Base-by-base conservation (phyloP, 1,284 basidiomycete species). In the Anthracocystis panici-leucophaei region DNA sequence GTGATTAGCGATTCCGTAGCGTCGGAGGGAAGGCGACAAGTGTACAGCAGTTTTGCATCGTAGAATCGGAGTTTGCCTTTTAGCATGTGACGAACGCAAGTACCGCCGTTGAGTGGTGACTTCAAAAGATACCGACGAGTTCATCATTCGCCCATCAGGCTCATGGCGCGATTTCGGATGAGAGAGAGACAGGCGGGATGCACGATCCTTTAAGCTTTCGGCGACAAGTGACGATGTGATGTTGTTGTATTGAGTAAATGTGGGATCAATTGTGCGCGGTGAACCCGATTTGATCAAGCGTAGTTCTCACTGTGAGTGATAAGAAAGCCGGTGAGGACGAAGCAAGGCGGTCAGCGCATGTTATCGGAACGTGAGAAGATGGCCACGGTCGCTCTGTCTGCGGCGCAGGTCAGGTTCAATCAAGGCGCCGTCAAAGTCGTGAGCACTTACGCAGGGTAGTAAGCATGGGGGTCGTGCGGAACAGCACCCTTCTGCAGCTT, bases 401-500 rank as follows among this genome's bases (percentile, higher is more conserved):
- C 31, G 14, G 35, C 14, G 35, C 48, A 44, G 38, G 21, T 27
- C 23, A 38, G n/a, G 21, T 12, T 25, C 20, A 23, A 20, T 4
- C 31, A 23, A 51, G 33, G 31, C 29, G 29, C 8, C 18, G 41
- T 25, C 21, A 5, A 14, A 14, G 16, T 21, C 52, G 20, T 23
- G 18, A 29, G 29, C 25, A 79, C 77, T 57, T 72, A 75, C 76
- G 79, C 79, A 50, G 83, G 83, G 68, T 80, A 84, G 68, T 84
- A 85, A 8, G 77, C 79, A 33, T 76, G 64, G 46, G 75, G 75
- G 73, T 77, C 78, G 60, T 83, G 79, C 10, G 83, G 83, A 11
- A 84, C 73, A n/a, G 79, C 82, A 23, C 74, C 79, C 73, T 82
- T 82, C 59, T 81, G 78, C 49, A 82, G 63, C 77, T 82, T 82